These are phyloP conservation scores for Cicer cuneatum DNA, from an alignment of 306 rosid species.

Conservation along the genomic window DNA sequence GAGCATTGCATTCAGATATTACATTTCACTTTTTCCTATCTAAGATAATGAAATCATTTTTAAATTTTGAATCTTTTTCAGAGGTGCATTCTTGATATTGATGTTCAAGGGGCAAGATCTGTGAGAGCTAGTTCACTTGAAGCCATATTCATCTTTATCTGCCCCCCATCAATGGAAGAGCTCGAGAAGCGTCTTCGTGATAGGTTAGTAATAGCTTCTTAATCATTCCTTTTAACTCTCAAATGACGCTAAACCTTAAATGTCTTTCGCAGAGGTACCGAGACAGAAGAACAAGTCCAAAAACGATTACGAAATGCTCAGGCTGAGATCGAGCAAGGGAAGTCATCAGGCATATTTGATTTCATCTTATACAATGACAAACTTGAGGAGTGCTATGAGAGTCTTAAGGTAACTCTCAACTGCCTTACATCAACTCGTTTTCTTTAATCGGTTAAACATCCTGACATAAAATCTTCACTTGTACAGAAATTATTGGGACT, in stretches of 20 bases:
- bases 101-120: slow-evolving; percentile 92
- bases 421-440: not conserved
- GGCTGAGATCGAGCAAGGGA: slow-evolving; percentile 80
- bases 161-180: slow-evolving; percentile 85
- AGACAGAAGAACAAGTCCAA: slow-evolving; percentile 81
- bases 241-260: slow-evolving; percentile 10
- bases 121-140: slow-evolving; percentile 80
- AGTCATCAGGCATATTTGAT: slow-evolving; percentile 70
- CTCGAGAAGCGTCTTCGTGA: slow-evolving; percentile 94
- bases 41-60: slow-evolving; percentile 23
- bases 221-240: slow-evolving; percentile 11
- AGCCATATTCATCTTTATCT: slow-evolving; percentile 74
- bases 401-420: slow-evolving; percentile 66
- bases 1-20: slow-evolving; percentile 23
- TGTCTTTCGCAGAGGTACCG: slow-evolving; percentile 65
- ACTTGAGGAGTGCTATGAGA: slow-evolving; percentile 69
- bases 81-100: slow-evolving; percentile 95
- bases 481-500: slow-evolving; percentile 75
- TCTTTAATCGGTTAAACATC: not conserved
- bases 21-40: slow-evolving; percentile 13
- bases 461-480: slow-evolving; percentile 34
- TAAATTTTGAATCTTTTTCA: slow-evolving; percentile 46
- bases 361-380: slow-evolving; percentile 71
- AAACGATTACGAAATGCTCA: slow-evolving; percentile 77
- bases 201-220: slow-evolving; percentile 55